Evolutionary conservation across 345 rosid genomes (phyloP), one percentile per base, ranked within the genome.

Genomic region (Arabidopsis suecica): DNA sequence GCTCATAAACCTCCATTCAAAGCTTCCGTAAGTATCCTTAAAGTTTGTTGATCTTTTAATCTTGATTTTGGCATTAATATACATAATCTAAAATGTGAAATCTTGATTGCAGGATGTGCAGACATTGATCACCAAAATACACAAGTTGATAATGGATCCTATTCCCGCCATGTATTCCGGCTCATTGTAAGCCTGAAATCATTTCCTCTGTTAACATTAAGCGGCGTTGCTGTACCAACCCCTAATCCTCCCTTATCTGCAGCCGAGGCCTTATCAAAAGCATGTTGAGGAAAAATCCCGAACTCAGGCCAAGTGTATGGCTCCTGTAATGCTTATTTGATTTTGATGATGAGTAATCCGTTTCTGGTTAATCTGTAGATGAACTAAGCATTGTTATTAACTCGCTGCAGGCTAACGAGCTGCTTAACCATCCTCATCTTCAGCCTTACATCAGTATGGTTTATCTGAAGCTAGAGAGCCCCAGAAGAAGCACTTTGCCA

Each of bases 251-350:
- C 14, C 55, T 81, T 40, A 75, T 71, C 67, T 79, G 47, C 87
- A 95, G 99, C 66, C 97, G 99, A 48, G 91, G 93, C 51, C 97
- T 95, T 59, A 82, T 92, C 51, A 95, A 90, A 82, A 88, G 97
- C 79, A 88, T 95, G 99, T 80, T 95, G 86, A 88, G 99, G 71
- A 95, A 95, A 83, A 92, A 90, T 74, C 97, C 97, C 38, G 96
- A 95, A 83, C 89, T 95, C 32, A 85, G 97, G 69, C 97, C 99
- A 71, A 88, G 90, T 64, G 99, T 95, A 88, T 44, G 92, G 63
- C 66, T 68, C 42, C 36, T 33, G 1, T 4, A 11, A 40, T 33
- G 14, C 65, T 62, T 54, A 7, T 22, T 53, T 76, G 40, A 54
- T 54, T 41, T 37, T 10, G 22, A 13, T 34, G 11, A 40, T 50